Base-by-base conservation (phyloP, 83 land plant genomes). In the Thuja plicata region DNA sequence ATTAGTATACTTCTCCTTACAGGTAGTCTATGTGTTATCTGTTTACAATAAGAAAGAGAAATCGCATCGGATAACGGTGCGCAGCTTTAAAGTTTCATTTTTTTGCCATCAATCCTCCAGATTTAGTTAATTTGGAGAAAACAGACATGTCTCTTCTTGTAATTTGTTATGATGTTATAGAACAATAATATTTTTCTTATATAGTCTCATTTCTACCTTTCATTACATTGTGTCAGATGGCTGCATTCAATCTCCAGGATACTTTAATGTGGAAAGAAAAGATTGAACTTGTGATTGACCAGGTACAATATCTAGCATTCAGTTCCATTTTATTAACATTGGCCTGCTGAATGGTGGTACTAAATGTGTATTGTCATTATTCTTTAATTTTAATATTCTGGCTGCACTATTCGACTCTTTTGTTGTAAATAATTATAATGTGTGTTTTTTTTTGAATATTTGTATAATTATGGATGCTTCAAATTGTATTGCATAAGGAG, bases 1-100 rank as follows among this genome's bases (percentile, higher is more conserved):
- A 71, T 81, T 17, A 27, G 83, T 41, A 3, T 86, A 32, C 81
- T 80, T 87, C 34, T 24, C 70, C 89, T 82, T 74, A 74, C 92
- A 94, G 96, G 91, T 86, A 93, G 92, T 95, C 27, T 95, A 93
- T 89, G 96, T 92, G 5, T 74, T 95, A 89, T 93, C 86, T 54
- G 89, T 93, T 83, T 92, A 95, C 88, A 95, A 95, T 93, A 95
- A 93, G 90, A 95, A 93, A 88, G 96, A 95, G 81, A 93, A 95
- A 90, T 88, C 90, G 88, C 94, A 95, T 81, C 91, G 93, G 62
- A 91, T 95, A 34, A 93, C 93, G 91, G 96, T 95, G 24, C 8
- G 95, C 91, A 27, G 48, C 46, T 82, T 45, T 82, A 4, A 5
- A 45, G 3, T 82, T 82, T 24, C 54, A 8, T 1, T 21, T 43